phyloP scores from a whole-genome alignment of 768 basidiomycete species.

The Suillus bovinus region DNA sequence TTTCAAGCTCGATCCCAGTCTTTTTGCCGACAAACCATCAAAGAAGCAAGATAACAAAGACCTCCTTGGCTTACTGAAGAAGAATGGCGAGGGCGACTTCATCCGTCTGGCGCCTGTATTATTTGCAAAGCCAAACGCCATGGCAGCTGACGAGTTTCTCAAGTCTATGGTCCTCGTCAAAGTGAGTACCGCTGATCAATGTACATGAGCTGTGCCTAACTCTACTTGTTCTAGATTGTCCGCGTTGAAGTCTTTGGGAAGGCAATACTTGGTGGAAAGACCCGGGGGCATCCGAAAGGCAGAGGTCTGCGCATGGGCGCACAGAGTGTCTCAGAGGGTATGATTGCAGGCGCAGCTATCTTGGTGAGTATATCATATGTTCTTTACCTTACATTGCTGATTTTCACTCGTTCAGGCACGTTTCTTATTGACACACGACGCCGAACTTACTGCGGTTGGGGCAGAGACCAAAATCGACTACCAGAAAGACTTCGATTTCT shows the following conservation, averaged over 20 bases:
- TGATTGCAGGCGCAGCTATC: background rate
- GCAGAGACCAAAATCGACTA: constrained; percentile 3
- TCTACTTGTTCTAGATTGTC: background rate
- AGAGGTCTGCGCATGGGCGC: background rate
- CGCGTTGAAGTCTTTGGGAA: constrained; percentile 3
- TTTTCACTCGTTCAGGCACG: background rate
- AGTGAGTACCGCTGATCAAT: background rate
- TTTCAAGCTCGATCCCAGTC: background rate
- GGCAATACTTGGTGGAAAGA: constrained; percentile 8
- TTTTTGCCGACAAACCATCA: background rate
- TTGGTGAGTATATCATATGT: background rate
- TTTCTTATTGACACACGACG: constrained; percentile 1
- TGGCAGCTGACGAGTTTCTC: background rate
- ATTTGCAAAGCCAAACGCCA: background rate
- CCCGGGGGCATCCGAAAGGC: background rate
- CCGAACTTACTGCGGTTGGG: background rate
- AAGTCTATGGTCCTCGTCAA: constrained; percentile 1
- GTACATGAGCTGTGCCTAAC: background rate
- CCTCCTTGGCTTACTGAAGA: constrained; percentile 3
- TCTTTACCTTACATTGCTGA: background rate
- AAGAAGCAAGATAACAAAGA: background rate
- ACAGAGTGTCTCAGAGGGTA: background rate
- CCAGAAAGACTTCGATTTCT: constrained; percentile 2
- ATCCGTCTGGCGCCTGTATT: constrained; percentile 1
- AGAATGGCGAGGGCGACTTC: background rate